These are phyloP conservation scores for Aureobasidium subglaciale DNA, from an alignment of 2,329 filamentous ascomycete species.

Conservation along the genomic window DNA sequence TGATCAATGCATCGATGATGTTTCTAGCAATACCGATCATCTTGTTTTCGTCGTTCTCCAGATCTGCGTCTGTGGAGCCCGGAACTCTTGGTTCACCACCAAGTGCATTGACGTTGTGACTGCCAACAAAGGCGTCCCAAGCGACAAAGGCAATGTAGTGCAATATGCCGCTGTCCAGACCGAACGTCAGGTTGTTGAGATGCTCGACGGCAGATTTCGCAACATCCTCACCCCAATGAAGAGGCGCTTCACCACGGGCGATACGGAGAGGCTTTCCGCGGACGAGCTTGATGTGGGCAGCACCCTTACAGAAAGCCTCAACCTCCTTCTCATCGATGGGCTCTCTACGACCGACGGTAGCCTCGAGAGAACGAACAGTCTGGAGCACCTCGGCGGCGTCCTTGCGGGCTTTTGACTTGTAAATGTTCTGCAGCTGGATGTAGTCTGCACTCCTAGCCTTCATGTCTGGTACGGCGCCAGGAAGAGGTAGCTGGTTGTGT, in stretches of 20 bases:
- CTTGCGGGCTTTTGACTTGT: constrained; percentile 76
- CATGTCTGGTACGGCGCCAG: constrained; percentile 91
- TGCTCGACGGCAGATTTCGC: constrained; percentile 41
- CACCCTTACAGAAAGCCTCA: constrained; percentile 91
- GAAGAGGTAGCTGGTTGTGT: constrained; percentile 69
- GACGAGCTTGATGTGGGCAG: constrained; percentile 84
- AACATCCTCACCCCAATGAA: constrained; percentile 40
- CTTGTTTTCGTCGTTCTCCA: constrained; percentile 33
- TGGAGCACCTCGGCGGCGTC: constrained; percentile 70
- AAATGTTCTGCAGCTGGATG: constrained; percentile 82
- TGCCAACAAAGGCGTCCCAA: constrained; percentile 40
- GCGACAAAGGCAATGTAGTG: constrained; percentile 47
- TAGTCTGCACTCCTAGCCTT: constrained; percentile 90
- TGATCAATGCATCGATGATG: constrained; percentile 36
- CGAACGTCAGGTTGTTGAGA: constrained; percentile 30
- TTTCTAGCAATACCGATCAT: constrained; percentile 37
- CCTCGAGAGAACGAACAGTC: constrained; percentile 52
- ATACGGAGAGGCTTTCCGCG: constrained; percentile 52
- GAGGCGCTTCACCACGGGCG: constrained; percentile 37
- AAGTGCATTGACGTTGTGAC: constrained; percentile 31
- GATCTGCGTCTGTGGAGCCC: constrained; percentile 28
- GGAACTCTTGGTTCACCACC: constrained; percentile 31
- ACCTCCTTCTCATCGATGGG: constrained; percentile 64
- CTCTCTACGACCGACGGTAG: constrained; percentile 37
- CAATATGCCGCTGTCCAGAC: constrained; percentile 35